Evolutionary conservation across 2,329 filamentous ascomycete species (phyloP).

Genomic region (Xylariaceae sp.): DNA sequence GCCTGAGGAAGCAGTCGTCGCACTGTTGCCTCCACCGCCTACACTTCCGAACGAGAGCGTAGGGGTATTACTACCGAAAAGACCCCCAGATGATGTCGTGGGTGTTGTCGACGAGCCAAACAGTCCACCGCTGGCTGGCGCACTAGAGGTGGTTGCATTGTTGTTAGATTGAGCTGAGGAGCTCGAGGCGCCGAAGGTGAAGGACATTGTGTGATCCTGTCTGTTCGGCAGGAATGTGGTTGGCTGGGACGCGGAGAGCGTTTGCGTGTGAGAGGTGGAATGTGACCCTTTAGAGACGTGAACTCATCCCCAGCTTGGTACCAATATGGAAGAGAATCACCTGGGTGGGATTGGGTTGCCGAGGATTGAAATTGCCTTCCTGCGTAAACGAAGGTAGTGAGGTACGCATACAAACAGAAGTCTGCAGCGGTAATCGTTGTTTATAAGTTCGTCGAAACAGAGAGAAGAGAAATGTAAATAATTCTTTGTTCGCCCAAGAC

Average conservation of each 20-base stretch:
- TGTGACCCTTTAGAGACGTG: slow-evolving; percentile 27
- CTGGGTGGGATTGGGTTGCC: slow-evolving; percentile 17
- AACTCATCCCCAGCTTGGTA: slow-evolving; percentile 28
- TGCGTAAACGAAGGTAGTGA: background rate
- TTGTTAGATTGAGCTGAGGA: slow-evolving; percentile 40
- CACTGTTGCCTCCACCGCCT: slow-evolving; percentile 31
- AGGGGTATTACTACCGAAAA: slow-evolving; percentile 37
- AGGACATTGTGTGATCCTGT: slow-evolving; percentile 40
- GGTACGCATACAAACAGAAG: background rate
- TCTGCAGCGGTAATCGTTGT: background rate
- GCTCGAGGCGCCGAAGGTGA: slow-evolving; percentile 43
- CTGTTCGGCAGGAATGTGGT: slow-evolving; percentile 22
- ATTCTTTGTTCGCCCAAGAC: background rate
- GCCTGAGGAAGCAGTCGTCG: slow-evolving; percentile 32
- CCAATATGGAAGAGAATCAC: background rate
- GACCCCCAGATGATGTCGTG: slow-evolving; percentile 21
- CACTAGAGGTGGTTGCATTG: slow-evolving; percentile 48
- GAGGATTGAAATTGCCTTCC: background rate
- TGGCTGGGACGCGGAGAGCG: slow-evolving; percentile 1
- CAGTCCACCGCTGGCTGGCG: slow-evolving; percentile 43
- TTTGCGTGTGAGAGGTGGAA: slow-evolving; percentile 28
- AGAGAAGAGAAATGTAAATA: background rate
- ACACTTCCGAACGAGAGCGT: slow-evolving; percentile 51
- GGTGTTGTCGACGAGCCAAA: slow-evolving; percentile 42
- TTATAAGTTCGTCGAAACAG: background rate